Conservation (phyloP, 2,329 filamentous ascomycete species). For the Tolypocladium amazonense region DNA sequence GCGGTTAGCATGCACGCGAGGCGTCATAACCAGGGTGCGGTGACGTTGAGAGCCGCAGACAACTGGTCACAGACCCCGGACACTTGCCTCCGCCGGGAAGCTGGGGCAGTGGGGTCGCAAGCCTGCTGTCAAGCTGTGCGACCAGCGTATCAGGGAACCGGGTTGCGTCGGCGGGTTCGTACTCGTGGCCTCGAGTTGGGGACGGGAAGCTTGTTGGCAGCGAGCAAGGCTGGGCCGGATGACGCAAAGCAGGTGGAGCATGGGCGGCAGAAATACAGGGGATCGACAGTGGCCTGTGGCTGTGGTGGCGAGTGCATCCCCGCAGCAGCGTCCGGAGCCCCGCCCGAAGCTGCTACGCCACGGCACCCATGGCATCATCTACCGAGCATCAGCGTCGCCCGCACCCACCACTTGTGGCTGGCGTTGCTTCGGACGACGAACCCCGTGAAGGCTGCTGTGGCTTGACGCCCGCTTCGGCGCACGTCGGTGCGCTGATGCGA, state of each 20-base stretch:
- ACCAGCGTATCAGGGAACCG: not conserved
- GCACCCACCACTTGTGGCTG: not conserved
- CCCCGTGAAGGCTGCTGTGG: not conserved
- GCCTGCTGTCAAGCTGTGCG: not conserved
- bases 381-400: not conserved
- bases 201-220: not conserved
- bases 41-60: not conserved
- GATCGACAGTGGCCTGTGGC: not conserved
- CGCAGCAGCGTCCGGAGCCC: not conserved
- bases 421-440: not conserved
- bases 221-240: not conserved
- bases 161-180: not conserved
- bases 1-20: not conserved
- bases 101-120: not conserved
- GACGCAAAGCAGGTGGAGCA: not conserved
- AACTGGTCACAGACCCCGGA: not conserved
- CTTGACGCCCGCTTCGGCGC: not conserved
- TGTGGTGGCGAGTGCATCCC: slow-evolving; percentile 3
- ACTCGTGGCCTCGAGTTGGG: not conserved
- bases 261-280: not conserved
- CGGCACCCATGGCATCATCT: not conserved
- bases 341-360: not conserved
- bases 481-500: not conserved
- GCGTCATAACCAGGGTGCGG: slow-evolving; percentile 1
- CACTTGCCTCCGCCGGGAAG: not conserved